Conservation (phyloP, 2,329 filamentous ascomycete genomes). For the Aspergillus brasiliensis region DNA sequence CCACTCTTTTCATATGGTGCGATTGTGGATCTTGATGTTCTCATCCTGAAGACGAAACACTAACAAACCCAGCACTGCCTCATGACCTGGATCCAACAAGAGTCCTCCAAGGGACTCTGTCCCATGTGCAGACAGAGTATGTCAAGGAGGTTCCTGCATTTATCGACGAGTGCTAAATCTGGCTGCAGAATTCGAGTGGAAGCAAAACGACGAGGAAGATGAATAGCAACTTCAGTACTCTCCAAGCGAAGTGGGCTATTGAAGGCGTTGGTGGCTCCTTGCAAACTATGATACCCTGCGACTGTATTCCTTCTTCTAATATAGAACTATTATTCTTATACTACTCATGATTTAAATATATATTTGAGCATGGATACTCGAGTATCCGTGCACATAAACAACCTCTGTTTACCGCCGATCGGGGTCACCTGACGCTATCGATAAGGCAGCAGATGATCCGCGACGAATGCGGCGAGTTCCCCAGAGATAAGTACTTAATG, state of each 20-base stretch:
- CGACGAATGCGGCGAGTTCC: conserved; percentile 1
- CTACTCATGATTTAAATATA: not conserved
- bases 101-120: conserved; percentile 88
- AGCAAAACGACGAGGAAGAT: conserved; percentile 39
- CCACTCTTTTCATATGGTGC: conserved; percentile 95
- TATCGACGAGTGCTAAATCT: conserved; percentile 18
- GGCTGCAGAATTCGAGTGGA: conserved; percentile 56
- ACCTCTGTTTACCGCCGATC: not conserved
- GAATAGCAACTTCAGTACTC: not conserved
- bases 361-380: not conserved
- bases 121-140: conserved; percentile 96
- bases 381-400: not conserved
- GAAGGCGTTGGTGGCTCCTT: conserved; percentile 14
- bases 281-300: conserved; percentile 23
- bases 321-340: conserved; percentile 9
- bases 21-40: conserved; percentile 21
- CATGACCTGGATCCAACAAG: conserved; percentile 83
- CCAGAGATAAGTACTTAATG: too few species aligned
- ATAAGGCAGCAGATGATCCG: conserved; percentile 29
- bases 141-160: conserved; percentile 22
- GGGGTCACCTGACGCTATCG: conserved; percentile 24
- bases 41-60: not conserved
- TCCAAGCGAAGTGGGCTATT: not conserved
- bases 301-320: conserved; percentile 10
- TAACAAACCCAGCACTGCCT: conserved; percentile 76